A percentile compares a stretch with the other conserved stretches of the same genome.
These are phyloP conservation scores for Atalantia buxifolia DNA, from an alignment of 345 rosid species.

Conservation along the genomic window DNA sequence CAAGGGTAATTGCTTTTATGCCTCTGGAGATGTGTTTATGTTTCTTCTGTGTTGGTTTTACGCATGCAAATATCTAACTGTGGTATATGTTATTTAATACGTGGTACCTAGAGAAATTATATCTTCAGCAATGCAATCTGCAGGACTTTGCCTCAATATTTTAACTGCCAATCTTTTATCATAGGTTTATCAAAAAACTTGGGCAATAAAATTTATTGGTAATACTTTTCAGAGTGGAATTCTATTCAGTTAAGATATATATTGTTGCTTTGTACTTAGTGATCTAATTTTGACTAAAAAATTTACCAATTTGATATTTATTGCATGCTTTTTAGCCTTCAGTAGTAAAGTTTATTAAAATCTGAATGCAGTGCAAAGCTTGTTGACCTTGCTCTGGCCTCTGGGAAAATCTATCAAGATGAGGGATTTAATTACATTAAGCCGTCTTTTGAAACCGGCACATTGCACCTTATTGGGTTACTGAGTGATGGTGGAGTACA, in stretches of 20 bases:
- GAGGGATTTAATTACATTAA: conserved; percentile 82
- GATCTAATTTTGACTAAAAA: not conserved
- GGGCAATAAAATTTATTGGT: not conserved
- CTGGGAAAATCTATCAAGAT: conserved; percentile 79
- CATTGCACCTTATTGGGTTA: conserved; percentile 85
- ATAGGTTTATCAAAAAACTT: not conserved
- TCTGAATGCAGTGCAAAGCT: conserved; percentile 74
- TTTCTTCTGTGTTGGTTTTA: not conserved
- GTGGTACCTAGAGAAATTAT: not conserved
- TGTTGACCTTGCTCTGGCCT: conserved; percentile 84
- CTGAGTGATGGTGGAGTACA: conserved; percentile 98
- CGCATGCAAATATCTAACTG: not conserved
- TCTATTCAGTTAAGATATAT: not conserved
- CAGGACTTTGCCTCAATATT: not conserved
- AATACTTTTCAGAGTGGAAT: not conserved
- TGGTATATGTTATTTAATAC: not conserved
- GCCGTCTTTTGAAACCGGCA: conserved; percentile 50
- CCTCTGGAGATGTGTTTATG: too few relatives aligned
- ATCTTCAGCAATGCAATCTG: not conserved
- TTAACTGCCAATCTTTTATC: not conserved
- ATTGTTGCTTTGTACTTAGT: not conserved
- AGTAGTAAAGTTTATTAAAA: conserved; percentile 5
- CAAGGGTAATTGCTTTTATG: conserved; percentile 49
- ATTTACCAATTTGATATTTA: not conserved
- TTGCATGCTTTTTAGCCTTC: not conserved